Conservation (phyloP, 2,329 filamentous ascomycete genomes). For the Ophiostoma triangulosporum region DNA sequence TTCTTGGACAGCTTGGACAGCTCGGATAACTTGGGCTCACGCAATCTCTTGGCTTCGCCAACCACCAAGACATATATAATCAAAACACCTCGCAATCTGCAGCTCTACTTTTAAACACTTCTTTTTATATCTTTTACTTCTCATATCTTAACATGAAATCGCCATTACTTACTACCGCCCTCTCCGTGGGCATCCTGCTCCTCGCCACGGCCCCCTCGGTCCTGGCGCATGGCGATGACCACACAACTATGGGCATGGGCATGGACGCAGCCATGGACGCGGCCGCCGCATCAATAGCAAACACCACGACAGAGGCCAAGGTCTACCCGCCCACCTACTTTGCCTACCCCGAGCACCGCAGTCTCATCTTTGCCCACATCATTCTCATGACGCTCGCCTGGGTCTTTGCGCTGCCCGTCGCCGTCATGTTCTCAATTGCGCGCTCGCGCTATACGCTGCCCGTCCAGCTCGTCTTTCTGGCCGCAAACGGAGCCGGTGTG, state of each 20-base stretch:
- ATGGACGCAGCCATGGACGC: conserved; percentile 14
- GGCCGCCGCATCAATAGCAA: neutral
- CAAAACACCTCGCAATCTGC: no score
- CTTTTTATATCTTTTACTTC: neutral
- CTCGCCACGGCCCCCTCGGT: conserved; percentile 18
- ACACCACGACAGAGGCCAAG: conserved; percentile 15
- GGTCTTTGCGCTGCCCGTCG: conserved; percentile 59
- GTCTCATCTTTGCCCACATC: conserved; percentile 56
- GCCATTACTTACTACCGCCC: conserved; percentile 7
- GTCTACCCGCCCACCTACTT: conserved; percentile 44
- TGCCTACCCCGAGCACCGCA: conserved; percentile 35
- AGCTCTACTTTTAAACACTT: no score
- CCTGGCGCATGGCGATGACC: conserved; percentile 20
- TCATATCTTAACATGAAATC: conserved; percentile 7
- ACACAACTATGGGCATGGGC: conserved; percentile 6
- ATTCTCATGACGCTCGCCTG: conserved; percentile 56
- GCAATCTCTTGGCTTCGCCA: neutral
- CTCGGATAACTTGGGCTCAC: neutral
- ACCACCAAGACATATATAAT: neutral
- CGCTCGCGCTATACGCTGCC: conserved; percentile 61
- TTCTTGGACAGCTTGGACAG: conserved; percentile 1
- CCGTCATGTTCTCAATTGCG: conserved; percentile 74
- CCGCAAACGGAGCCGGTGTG: conserved; percentile 49
- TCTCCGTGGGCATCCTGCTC: conserved; percentile 16
- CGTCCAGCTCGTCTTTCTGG: conserved; percentile 54